Evolutionary conservation across 2,329 filamentous ascomycete genomes (phyloP).

Genomic region (Fusarium marasasianum): DNA sequence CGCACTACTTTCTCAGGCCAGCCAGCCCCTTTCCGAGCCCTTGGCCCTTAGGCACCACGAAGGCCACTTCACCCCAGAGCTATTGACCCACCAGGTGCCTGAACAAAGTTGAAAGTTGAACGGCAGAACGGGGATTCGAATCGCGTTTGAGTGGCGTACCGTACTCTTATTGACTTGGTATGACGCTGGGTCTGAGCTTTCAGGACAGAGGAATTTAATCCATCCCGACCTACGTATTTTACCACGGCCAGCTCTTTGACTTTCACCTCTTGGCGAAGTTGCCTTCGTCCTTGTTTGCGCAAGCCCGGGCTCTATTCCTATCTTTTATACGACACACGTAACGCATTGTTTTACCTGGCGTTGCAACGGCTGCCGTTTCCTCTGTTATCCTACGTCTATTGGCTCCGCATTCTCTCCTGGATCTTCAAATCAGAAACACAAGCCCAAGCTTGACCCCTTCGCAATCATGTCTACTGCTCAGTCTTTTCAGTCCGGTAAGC

Average conservation of each 20-base stretch:
- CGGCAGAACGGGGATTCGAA: conserved; percentile 36
- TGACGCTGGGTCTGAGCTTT: conserved; percentile 45
- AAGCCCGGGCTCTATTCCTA: conserved; percentile 8
- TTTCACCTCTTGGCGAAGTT: conserved; percentile 18
- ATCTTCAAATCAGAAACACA: conserved; percentile 40
- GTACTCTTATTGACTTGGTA: conserved; percentile 39
- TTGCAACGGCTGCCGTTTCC: conserved; percentile 30
- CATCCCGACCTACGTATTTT: conserved; percentile 40
- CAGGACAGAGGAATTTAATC: conserved; percentile 46
- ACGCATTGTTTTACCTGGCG: conserved; percentile 29
- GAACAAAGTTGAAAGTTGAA: conserved; percentile 33
- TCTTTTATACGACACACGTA: conserved; percentile 16
- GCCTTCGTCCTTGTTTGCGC: conserved; percentile 6
- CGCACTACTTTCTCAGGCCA: conserved; percentile 31
- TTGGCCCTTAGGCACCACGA: conserved; percentile 33
- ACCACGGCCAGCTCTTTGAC: conserved; percentile 27
- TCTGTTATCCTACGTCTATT: conserved; percentile 23
- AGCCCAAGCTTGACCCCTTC: conserved; percentile 38
- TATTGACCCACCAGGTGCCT: conserved; percentile 38
- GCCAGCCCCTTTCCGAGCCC: conserved; percentile 40
- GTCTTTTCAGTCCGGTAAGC: conserved; percentile 43
- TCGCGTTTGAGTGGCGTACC: conserved; percentile 35
- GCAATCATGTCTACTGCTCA: conserved; percentile 44
- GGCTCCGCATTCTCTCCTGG: conserved; percentile 35
- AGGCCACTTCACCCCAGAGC: conserved; percentile 26